These are phyloP conservation scores for Candida pseudocylindracea DNA, from an alignment of 1,139 yeast species.

Conservation along the genomic window DNA sequence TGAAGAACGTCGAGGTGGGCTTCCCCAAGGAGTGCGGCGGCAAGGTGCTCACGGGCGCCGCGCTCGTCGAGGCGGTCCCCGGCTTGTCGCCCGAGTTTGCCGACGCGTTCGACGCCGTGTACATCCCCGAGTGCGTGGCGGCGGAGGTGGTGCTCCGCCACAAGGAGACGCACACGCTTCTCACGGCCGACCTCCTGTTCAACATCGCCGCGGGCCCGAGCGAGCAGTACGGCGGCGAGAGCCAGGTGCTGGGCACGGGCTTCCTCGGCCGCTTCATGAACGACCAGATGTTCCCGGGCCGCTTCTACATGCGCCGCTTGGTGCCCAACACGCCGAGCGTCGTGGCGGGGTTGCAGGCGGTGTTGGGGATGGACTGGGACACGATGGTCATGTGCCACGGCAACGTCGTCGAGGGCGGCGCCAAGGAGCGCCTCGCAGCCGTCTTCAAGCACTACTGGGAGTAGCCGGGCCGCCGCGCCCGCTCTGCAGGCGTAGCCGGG, in stretches of 20 bases:
- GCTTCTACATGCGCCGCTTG: constrained; percentile 1
- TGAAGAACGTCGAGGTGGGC: background rate
- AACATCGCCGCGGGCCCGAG: background rate
- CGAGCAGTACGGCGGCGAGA: background rate
- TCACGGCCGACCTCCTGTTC: constrained; percentile 1
- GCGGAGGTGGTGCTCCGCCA: constrained; percentile 1
- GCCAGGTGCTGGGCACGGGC: constrained; percentile 6
- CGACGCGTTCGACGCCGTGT: background rate
- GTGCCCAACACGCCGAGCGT: constrained; percentile 2
- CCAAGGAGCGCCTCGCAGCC: constrained; percentile 3
- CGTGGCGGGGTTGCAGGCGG: constrained; percentile 5
- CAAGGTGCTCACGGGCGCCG: background rate
- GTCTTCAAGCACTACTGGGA: no score
- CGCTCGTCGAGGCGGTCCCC: background rate
- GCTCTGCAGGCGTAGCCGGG: no score
- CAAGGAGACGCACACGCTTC: background rate
- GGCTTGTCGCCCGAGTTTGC: background rate
- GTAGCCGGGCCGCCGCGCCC: no score
- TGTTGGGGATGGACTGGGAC: constrained; percentile 7
- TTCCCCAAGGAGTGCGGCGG: background rate
- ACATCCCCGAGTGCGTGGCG: constrained; percentile 1
- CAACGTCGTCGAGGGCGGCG: constrained; percentile 6
- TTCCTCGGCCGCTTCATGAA: constrained; percentile 7
- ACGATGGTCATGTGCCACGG: constrained; percentile 9
- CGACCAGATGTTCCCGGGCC: constrained; percentile 7